Evolutionary conservation across 2,329 filamentous ascomycete species (phyloP).

Genomic region (Arthrobotrys sphaeroides): DNA sequence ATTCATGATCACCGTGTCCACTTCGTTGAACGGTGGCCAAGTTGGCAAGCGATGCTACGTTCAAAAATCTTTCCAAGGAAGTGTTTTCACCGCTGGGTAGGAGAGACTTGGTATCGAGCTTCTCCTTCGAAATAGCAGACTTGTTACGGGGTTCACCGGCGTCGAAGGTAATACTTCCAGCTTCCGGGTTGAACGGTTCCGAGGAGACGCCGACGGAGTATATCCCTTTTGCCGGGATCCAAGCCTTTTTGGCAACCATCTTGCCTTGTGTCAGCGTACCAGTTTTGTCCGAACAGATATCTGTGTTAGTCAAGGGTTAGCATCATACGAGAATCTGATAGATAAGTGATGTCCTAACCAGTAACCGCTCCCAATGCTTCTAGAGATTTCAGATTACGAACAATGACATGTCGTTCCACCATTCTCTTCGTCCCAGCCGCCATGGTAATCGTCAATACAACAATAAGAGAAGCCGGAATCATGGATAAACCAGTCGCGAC

Average conservation of each 20-base stretch:
- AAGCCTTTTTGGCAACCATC: constrained; percentile 71
- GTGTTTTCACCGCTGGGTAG: constrained; percentile 62
- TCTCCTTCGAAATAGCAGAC: constrained; percentile 39
- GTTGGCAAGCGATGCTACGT: constrained; percentile 68
- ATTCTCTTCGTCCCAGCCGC: constrained; percentile 70
- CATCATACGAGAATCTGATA: background rate
- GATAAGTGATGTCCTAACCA: constrained; percentile 1
- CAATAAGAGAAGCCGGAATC: constrained; percentile 72
- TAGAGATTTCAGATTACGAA: constrained; percentile 68
- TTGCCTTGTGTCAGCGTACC: constrained; percentile 72
- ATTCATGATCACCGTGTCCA: constrained; percentile 61
- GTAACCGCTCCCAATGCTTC: constrained; percentile 72
- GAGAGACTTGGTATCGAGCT: constrained; percentile 58
- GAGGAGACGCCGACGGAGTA: constrained; percentile 68
- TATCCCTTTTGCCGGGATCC: constrained; percentile 69
- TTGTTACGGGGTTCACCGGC: constrained; percentile 60
- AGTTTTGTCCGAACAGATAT: constrained; percentile 68
- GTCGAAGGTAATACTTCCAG: constrained; percentile 64
- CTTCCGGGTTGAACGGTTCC: constrained; percentile 69
- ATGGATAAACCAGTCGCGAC: constrained; percentile 70
- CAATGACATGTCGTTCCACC: constrained; percentile 69
- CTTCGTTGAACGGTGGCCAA: constrained; percentile 55
- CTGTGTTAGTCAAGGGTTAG: constrained; percentile 39
- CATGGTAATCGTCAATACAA: constrained; percentile 75
- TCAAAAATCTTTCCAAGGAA: constrained; percentile 68